These are phyloP conservation scores for Pythium myriotylum DNA, from an alignment of 352 stramenopile species.

Conservation along the genomic window DNA sequence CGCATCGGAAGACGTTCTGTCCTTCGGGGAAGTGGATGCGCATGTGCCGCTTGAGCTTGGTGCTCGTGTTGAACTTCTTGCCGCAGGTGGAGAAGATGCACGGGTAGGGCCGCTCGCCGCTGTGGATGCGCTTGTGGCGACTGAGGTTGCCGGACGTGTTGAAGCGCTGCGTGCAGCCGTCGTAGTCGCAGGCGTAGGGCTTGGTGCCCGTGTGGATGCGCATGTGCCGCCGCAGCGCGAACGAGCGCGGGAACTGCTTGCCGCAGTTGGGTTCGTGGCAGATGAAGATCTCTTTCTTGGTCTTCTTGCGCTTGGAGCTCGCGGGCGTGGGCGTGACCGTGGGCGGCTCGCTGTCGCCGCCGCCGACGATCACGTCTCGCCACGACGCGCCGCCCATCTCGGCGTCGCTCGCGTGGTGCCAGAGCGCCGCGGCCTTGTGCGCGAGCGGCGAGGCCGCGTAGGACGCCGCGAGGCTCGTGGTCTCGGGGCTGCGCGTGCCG, in stretches of 20 bases:
- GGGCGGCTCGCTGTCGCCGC: not conserved
- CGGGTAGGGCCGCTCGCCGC: conserved; percentile 77
- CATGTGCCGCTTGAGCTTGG: conserved; percentile 90
- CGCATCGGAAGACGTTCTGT: conserved; percentile 75
- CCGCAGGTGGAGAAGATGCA: conserved; percentile 77
- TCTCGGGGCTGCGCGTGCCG: conserved; percentile 14
- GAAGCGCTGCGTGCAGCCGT: conserved; percentile 78
- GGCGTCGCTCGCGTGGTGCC: conserved; percentile 4
- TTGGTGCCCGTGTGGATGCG: conserved; percentile 86
- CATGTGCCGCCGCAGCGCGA: conserved; percentile 81
- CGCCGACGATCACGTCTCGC: conserved; percentile 27
- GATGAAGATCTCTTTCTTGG: conserved; percentile 66
- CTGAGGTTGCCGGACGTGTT: conserved; percentile 89
- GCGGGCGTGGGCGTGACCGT: conserved; percentile 17
- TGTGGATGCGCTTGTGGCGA: conserved; percentile 88
- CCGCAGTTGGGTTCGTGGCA: conserved; percentile 79
- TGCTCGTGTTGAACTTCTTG: conserved; percentile 89
- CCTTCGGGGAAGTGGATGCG: conserved; percentile 85
- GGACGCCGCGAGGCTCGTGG: conserved; percentile 3
- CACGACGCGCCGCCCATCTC: conserved; percentile 24
- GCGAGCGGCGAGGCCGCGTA: conserved; percentile 7
- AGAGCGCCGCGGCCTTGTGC: conserved; percentile 16
- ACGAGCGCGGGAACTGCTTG: conserved; percentile 84
- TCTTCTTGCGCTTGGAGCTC: conserved; percentile 40
- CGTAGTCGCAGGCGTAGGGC: conserved; percentile 78